Percentiles rank a stretch among this genome's conserved stretches.
Evolutionary conservation across 352 stramenopile genomes (phyloP).

Genomic region (Achlya hypogyna): DNA sequence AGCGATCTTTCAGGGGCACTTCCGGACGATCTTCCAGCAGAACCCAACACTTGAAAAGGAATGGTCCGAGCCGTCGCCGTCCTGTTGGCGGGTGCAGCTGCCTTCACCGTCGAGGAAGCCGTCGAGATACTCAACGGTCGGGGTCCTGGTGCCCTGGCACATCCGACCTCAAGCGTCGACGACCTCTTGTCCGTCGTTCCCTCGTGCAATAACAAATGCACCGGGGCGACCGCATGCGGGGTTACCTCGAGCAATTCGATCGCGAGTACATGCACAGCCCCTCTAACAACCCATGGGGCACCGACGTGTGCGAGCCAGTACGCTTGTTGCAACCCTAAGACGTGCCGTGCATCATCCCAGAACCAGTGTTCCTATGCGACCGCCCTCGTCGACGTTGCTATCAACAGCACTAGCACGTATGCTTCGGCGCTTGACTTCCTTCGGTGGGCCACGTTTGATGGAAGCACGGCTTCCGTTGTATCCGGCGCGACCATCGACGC

Average conservation of each 20-base stretch:
- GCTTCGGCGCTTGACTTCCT: neutral
- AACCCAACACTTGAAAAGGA: neutral
- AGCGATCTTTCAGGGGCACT: neutral
- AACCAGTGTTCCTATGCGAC: neutral
- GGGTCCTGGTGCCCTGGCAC: neutral
- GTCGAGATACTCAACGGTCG: constrained; percentile 9
- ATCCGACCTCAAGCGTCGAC: neutral
- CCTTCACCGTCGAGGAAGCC: neutral
- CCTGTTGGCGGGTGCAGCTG: neutral
- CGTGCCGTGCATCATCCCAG: neutral
- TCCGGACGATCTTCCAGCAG: neutral
- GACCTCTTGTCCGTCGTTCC: neutral
- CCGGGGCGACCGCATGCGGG: neutral
- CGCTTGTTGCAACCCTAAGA: neutral
- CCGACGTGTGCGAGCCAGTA: neutral
- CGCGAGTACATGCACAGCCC: neutral
- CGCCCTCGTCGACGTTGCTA: neutral
- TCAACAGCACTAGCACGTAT: neutral
- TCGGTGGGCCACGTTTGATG: neutral
- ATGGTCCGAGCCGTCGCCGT: neutral
- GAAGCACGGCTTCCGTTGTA: no score
- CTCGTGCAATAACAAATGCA: constrained; percentile 8
- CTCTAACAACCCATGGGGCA: neutral
- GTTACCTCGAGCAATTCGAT: neutral
- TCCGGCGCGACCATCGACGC: neutral